These are phyloP conservation scores for Boletus edulis DNA, from an alignment of 768 basidiomycete species.

Conservation along the genomic window DNA sequence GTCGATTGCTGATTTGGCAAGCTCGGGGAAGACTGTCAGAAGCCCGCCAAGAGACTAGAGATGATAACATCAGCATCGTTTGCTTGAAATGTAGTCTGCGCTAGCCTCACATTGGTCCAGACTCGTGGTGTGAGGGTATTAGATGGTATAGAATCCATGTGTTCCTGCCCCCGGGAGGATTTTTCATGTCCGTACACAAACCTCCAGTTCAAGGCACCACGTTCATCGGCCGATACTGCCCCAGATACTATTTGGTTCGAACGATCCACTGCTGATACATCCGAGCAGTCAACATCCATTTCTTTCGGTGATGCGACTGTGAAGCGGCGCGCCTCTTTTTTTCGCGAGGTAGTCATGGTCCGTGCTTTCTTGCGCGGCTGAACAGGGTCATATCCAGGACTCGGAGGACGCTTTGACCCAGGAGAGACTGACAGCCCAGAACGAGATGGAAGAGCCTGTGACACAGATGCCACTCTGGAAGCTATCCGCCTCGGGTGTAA, in stretches of 20 bases:
- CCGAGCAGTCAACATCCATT: not conserved
- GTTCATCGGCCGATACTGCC: not conserved
- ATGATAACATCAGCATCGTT: constrained; percentile 13
- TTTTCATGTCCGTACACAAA: constrained; percentile 10
- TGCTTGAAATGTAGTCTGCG: not conserved
- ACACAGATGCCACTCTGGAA: not conserved
- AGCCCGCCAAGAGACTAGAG: constrained; percentile 26
- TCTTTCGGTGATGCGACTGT: not conserved
- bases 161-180: not conserved
- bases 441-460: not conserved
- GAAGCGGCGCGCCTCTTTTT: not conserved
- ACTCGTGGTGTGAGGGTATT: constrained; percentile 17
- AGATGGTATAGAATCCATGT: not conserved
- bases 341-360: not conserved
- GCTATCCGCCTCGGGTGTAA: not conserved
- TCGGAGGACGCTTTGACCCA: constrained; percentile 18
- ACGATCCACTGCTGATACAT: not conserved
- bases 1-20: constrained; percentile 17
- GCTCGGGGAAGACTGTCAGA: constrained; percentile 22
- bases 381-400: not conserved
- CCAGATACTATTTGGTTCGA: not conserved
- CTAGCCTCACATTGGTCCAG: constrained; percentile 28
- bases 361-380: constrained; percentile 9
- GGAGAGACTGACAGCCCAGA: not conserved
- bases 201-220: constrained; percentile 14